phyloP scores from a whole-genome alignment of 1,284 basidiomycete genomes.

The Lignosus rhinocerotis region DNA sequence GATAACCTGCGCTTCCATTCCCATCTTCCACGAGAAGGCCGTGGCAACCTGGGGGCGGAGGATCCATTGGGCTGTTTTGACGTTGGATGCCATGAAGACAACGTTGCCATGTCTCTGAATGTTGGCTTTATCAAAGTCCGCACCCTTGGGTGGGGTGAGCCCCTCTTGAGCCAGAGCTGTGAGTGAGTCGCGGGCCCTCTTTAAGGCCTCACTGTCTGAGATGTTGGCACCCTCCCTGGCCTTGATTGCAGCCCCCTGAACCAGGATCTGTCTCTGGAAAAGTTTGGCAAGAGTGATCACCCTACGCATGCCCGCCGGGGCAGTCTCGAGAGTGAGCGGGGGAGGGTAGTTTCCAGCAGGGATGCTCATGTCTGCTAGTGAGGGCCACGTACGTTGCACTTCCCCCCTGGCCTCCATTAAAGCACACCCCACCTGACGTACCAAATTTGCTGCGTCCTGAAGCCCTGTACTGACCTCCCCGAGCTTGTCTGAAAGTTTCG shows the following conservation, averaged over 20 bases:
- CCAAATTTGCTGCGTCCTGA: background rate
- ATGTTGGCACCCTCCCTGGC: too few species aligned
- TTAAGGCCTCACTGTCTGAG: background rate
- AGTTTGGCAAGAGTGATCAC: background rate
- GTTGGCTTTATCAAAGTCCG: background rate
- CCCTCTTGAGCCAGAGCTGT: background rate
- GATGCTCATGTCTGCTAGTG: too few species aligned
- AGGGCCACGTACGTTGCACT: too few species aligned
- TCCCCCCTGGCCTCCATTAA: background rate
- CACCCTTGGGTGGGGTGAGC: background rate
- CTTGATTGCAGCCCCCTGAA: too few species aligned
- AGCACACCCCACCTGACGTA: background rate
- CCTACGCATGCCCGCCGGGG: background rate
- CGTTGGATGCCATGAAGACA: background rate
- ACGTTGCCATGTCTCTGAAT: background rate
- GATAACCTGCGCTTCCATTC: background rate
- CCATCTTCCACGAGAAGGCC: constrained; percentile 10
- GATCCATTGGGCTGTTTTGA: background rate
- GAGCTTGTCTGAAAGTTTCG: background rate
- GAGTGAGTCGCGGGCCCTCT: background rate
- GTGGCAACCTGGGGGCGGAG: background rate
- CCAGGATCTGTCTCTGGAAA: too few species aligned
- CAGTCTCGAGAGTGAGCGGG: background rate
- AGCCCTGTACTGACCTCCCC: background rate
- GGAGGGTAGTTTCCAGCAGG: background rate